phyloP scores from a whole-genome alignment of 2,329 filamentous ascomycete genomes.

The Xylaria sp. region DNA sequence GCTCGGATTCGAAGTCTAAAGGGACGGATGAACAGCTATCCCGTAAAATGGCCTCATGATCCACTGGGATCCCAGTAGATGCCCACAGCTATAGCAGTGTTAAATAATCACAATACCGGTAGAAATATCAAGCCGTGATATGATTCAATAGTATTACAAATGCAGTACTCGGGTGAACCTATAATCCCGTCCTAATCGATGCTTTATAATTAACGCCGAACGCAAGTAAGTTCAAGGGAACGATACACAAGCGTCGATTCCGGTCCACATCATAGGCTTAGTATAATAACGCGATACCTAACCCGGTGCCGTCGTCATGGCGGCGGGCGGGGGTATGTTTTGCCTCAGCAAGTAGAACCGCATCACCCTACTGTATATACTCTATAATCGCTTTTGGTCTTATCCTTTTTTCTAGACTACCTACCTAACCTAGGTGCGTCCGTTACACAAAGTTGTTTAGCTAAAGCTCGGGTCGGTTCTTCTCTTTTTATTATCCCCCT shows the following conservation, averaged over 20 bases:
- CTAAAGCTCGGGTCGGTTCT: not conserved
- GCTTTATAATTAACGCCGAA: slow-evolving; percentile 32
- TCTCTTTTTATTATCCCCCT: too few relatives aligned
- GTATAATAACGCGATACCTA: not conserved
- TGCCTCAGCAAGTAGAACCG: not conserved
- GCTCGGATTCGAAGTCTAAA: not conserved
- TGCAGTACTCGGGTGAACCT: not conserved
- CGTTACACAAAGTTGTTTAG: not conserved
- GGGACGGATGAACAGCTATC: too few relatives aligned
- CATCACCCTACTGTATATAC: not conserved
- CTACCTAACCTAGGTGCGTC: not conserved
- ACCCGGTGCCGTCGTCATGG: not conserved
- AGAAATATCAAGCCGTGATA: not conserved
- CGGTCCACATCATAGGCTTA: not conserved
- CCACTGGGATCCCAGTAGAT: too few relatives aligned
- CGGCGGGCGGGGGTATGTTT: not conserved
- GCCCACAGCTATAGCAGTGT: too few relatives aligned
- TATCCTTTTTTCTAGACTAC: not conserved
- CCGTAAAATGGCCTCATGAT: too few relatives aligned
- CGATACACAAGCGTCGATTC: not conserved
- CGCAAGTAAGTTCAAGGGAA: not conserved
- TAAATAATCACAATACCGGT: too few relatives aligned
- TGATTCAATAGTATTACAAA: not conserved
- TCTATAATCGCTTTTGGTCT: not conserved
- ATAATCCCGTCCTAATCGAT: not conserved